Evolutionary conservation across 108 stramenopile species (phyloP).

Genomic region (Fragilariopsis cylindrus): DNA sequence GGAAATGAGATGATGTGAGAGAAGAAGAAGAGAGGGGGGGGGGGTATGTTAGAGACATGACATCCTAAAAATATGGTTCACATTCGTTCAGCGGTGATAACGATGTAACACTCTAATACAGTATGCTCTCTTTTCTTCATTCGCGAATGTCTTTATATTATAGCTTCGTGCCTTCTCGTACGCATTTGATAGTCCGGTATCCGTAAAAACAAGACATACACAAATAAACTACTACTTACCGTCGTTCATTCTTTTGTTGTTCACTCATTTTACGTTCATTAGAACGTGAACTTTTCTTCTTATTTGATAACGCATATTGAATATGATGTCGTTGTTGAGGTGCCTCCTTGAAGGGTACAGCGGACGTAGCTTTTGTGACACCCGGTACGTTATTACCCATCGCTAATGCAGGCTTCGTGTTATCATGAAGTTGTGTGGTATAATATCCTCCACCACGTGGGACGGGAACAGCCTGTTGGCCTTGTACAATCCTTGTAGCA

Average conservation of each 20-base stretch:
- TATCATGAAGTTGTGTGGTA: conserved; percentile 69
- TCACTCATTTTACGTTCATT: conserved; percentile 63
- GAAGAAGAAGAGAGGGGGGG: conserved; percentile 6
- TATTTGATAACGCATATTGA: conserved; percentile 64
- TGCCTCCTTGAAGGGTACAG: conserved; percentile 68
- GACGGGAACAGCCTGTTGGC: conserved; percentile 39
- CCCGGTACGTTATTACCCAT: conserved; percentile 55
- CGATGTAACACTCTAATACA: no score
- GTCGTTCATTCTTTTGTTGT: conserved; percentile 70
- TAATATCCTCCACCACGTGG: conserved; percentile 69
- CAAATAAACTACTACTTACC: conserved; percentile 40
- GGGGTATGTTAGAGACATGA: background rate
- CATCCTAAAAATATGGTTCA: background rate
- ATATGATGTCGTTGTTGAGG: conserved; percentile 82
- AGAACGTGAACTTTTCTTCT: conserved; percentile 25
- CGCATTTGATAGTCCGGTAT: no score
- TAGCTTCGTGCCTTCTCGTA: no score
- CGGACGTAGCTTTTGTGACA: conserved; percentile 23
- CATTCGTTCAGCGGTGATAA: no score
- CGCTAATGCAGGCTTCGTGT: conserved; percentile 45
- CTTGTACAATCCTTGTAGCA: background rate
- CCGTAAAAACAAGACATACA: no score
- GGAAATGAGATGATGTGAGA: background rate
- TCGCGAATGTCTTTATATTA: no score
- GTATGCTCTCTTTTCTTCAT: no score